These are phyloP conservation scores for Lachancea sp. DNA, from an alignment of 805 yeast species.

Conservation along the genomic window DNA sequence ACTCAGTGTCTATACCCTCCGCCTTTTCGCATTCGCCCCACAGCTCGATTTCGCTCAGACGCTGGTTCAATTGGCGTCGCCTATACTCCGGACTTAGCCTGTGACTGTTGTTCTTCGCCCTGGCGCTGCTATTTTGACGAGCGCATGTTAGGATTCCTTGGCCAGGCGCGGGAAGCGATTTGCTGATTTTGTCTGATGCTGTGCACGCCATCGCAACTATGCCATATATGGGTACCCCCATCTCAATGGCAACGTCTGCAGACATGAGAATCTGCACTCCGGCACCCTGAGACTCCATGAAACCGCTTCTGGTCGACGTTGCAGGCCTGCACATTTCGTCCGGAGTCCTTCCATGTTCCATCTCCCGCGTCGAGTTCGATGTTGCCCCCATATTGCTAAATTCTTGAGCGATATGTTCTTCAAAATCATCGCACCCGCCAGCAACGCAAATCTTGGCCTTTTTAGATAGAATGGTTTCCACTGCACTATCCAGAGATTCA, in stretches of 20 bases:
- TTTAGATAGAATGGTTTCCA: slow-evolving; percentile 73
- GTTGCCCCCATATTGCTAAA: slow-evolving; percentile 93
- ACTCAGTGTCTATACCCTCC: slow-evolving; percentile 27
- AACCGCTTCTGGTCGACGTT: slow-evolving; percentile 78
- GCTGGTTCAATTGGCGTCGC: slow-evolving; percentile 23
- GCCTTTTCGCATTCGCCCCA: slow-evolving; percentile 52
- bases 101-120: slow-evolving; percentile 8
- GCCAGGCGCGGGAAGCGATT: slow-evolving; percentile 92
- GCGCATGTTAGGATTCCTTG: slow-evolving; percentile 88
- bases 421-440: slow-evolving; percentile 92
- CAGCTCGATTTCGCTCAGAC: slow-evolving; percentile 71
- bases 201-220: slow-evolving; percentile 76
- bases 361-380: slow-evolving; percentile 63
- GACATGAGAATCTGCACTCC: slow-evolving; percentile 86
- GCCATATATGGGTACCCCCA: slow-evolving; percentile 92
- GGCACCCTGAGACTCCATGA: slow-evolving; percentile 92
- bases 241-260: slow-evolving; percentile 72
- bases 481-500: slow-evolving; percentile 81
- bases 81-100: slow-evolving; percentile 14
- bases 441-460: slow-evolving; percentile 80
- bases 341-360: slow-evolving; percentile 80
- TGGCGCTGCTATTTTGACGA: slow-evolving; percentile 54
- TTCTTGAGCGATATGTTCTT: slow-evolving; percentile 83
- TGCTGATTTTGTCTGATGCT: slow-evolving; percentile 84
- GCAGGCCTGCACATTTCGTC: slow-evolving; percentile 89